Conservation (phyloP, 1,284 basidiomycete genomes). For the Ceratobasidium sp. region DNA sequence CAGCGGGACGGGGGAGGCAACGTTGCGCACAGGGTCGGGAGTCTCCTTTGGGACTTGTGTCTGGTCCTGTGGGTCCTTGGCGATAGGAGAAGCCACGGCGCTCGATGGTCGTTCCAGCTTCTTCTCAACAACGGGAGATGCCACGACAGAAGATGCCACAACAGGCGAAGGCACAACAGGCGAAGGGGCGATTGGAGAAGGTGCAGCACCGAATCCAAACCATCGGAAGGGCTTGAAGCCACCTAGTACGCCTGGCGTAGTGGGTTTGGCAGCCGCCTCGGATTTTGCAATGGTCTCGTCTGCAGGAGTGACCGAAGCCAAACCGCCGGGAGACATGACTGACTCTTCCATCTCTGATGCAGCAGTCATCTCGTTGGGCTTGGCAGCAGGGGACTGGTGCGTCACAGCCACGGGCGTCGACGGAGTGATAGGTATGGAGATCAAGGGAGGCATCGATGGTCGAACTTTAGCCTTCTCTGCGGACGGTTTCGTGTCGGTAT, state of each 20-base stretch:
- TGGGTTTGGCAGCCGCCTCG: background rate
- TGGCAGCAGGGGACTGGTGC: background rate
- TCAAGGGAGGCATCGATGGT: constrained; percentile 27
- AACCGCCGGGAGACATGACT: background rate
- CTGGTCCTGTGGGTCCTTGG: background rate
- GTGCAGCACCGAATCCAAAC: constrained; percentile 9
- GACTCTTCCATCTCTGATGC: background rate
- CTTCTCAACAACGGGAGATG: background rate
- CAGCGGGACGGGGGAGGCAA: background rate
- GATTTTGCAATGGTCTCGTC: background rate
- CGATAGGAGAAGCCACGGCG: background rate
- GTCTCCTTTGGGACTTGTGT: background rate
- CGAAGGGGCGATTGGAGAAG: background rate
- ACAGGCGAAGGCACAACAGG: background rate
- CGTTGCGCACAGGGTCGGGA: background rate
- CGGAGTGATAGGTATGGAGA: constrained; percentile 14
- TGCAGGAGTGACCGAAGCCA: background rate
- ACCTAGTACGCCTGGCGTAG: background rate
- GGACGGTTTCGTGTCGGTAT: background rate
- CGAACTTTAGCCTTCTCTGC: constrained; percentile 2
- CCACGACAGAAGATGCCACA: background rate
- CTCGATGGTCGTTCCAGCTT: background rate
- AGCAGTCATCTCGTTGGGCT: background rate
- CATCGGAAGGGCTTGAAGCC: constrained; percentile 27
- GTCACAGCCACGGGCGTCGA: background rate